Percentiles rank a stretch among this genome's conserved stretches.
Evolutionary conservation across 345 rosid genomes (phyloP).

Genomic region (Hibiscus mutabilis): DNA sequence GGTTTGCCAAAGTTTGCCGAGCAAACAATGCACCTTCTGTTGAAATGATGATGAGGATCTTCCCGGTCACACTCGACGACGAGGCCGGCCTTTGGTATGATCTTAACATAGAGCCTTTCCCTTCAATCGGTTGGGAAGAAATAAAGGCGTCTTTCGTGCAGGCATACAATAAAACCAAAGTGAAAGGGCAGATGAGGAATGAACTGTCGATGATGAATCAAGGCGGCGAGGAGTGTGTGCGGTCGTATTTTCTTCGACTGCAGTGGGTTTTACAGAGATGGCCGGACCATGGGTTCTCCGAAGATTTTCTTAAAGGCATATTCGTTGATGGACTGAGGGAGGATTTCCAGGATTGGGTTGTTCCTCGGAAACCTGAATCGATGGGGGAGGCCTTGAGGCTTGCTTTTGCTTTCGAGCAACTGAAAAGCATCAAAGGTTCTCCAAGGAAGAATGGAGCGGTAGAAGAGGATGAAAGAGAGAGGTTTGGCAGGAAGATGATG

Average conservation of each 20-base stretch:
- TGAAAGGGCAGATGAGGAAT: slow-evolving; percentile 15
- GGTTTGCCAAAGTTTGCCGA: slow-evolving; percentile 21
- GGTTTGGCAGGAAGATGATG: slow-evolving; percentile 11
- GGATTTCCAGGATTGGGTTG: slow-evolving; percentile 24
- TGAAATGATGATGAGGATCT: slow-evolving; percentile 25
- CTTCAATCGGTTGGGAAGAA: slow-evolving; percentile 28
- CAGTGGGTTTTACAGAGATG: slow-evolving; percentile 28
- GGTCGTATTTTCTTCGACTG: slow-evolving; percentile 32
- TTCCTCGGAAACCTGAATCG: slow-evolving; percentile 22
- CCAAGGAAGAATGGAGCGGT: slow-evolving; percentile 23
- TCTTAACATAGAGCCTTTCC: slow-evolving; percentile 32
- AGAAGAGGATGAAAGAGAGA: slow-evolving; percentile 10
- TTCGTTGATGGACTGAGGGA: slow-evolving; percentile 28
- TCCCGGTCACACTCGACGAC: slow-evolving; percentile 31
- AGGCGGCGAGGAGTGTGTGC: slow-evolving; percentile 20
- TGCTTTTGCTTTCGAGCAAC: slow-evolving; percentile 29
- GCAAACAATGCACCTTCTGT: slow-evolving; percentile 31
- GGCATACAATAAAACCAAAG: slow-evolving; percentile 21
- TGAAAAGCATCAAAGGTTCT: slow-evolving; percentile 13
- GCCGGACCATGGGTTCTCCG: slow-evolving; percentile 25
- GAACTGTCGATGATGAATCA: slow-evolving; percentile 24
- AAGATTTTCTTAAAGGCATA: slow-evolving; percentile 19
- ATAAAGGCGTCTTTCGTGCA: slow-evolving; percentile 25
- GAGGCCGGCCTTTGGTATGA: slow-evolving; percentile 42
- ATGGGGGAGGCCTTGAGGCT: slow-evolving; percentile 23